A percentile compares a stretch with the other conserved stretches of the same genome.
phyloP scores from a whole-genome alignment of 2,329 filamentous ascomycete species.

The Cladophialophora immunda region DNA sequence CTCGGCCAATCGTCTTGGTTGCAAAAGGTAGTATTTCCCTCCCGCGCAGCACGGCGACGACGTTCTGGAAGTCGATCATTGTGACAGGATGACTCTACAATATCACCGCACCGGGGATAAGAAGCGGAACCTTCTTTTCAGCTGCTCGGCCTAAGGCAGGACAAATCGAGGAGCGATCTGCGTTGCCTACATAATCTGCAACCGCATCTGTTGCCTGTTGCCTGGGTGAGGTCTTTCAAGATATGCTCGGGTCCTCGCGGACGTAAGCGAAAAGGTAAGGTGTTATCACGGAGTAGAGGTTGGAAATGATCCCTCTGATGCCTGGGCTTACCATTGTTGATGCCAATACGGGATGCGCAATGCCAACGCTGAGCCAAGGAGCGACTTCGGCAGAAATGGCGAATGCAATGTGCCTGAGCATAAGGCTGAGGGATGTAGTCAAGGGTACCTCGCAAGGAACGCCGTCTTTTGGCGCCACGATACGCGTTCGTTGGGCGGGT shows the following conservation, averaged over 20 bases:
- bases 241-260: not conserved
- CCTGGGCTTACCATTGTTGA: slow-evolving; percentile 1
- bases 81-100: slow-evolving; percentile 19
- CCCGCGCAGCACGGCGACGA: not conserved
- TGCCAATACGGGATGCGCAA: not conserved
- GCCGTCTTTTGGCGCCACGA: not conserved
- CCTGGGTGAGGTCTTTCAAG: not conserved
- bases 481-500: not conserved
- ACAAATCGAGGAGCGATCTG: slow-evolving; percentile 24
- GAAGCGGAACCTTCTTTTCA: slow-evolving; percentile 20
- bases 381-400: slow-evolving; percentile 1
- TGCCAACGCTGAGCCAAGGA: slow-evolving; percentile 12
- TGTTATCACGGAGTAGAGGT: not conserved
- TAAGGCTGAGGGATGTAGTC: slow-evolving; percentile 7
- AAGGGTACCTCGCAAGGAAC: not conserved
- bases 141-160: slow-evolving; percentile 19
- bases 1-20: slow-evolving; percentile 2
- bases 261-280: not conserved
- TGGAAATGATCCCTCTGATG: not conserved
- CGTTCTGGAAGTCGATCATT: slow-evolving; percentile 14
- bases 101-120: slow-evolving; percentile 13
- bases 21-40: slow-evolving; percentile 17
- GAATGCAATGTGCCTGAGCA: slow-evolving; percentile 12
- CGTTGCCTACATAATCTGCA: slow-evolving; percentile 8
- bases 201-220: slow-evolving; percentile 2